phyloP scores from a whole-genome alignment of 176 grass and related monocot genomes.

The Oryza australiensis region DNA sequence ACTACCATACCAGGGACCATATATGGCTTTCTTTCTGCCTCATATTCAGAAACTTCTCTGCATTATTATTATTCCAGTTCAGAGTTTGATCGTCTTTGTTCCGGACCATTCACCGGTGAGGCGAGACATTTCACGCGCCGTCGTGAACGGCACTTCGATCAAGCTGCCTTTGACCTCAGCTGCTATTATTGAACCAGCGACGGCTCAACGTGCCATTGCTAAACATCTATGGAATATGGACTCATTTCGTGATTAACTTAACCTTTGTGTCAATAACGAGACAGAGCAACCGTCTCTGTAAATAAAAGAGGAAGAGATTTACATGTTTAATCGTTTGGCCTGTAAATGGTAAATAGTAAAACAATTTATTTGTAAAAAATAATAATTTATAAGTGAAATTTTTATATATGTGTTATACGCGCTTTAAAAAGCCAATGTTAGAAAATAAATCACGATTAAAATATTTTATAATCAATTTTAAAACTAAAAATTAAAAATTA shows the following conservation, averaged over 20 bases:
- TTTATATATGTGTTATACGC: too few species aligned
- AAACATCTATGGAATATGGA: neutral
- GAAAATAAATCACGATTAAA: too few species aligned
- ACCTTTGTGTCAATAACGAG: neutral
- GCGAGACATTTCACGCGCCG: neutral
- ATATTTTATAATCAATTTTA: too few species aligned
- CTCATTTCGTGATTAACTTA: neutral
- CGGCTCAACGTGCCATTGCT: neutral
- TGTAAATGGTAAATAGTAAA: too few species aligned
- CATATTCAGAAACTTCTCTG: neutral
- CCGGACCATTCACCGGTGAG: neutral
- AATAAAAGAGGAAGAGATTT: neutral
- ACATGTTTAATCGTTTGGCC: too few species aligned
- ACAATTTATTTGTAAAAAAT: too few species aligned
- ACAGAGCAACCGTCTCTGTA: neutral
- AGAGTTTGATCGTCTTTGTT: neutral
- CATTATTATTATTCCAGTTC: neutral
- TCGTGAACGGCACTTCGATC: conserved; percentile 25
- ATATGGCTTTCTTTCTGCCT: neutral
- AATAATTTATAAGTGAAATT: too few species aligned
- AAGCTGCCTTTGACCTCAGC: neutral
- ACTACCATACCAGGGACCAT: neutral
- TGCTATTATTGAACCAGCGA: neutral
- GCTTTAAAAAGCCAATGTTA: too few species aligned
- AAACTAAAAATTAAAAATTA: too few species aligned